Percentiles rank a stretch among this genome's conserved stretches.
phyloP scores from a whole-genome alignment of 2,329 filamentous ascomycete species.

The Cercospora janseana region DNA sequence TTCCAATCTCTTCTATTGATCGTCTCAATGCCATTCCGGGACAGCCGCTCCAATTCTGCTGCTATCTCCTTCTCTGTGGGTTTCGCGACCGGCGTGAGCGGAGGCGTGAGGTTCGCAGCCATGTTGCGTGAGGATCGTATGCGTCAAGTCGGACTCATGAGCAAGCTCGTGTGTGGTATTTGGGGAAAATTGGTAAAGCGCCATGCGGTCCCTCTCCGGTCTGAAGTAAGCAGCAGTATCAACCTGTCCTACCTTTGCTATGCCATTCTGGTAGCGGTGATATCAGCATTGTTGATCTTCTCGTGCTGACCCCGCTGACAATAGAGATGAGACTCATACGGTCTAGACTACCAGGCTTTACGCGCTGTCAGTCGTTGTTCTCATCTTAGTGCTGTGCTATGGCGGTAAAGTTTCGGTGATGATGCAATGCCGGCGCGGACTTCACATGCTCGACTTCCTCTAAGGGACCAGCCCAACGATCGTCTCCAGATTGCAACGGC shows the following conservation, averaged over 20 bases:
- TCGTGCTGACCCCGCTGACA: not conserved
- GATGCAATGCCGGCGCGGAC: no score
- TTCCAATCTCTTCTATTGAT: constrained; percentile 22
- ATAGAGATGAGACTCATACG: not conserved
- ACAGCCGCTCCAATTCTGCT: constrained; percentile 15
- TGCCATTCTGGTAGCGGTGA: not conserved
- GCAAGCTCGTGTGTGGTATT: not conserved
- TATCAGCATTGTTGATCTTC: not conserved
- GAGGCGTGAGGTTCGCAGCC: not conserved
- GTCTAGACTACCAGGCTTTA: no score
- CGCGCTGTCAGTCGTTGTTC: not conserved
- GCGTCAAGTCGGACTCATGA: not conserved
- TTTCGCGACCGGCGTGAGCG: not conserved
- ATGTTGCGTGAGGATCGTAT: not conserved
- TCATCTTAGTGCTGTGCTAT: not conserved
- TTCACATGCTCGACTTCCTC: no score
- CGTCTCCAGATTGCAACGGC: no score
- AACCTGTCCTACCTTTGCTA: not conserved
- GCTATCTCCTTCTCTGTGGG: not conserved
- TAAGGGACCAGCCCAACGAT: no score
- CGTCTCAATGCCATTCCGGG: constrained; percentile 15
- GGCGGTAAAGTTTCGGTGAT: not conserved
- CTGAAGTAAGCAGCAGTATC: constrained; percentile 1
- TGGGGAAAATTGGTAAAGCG: not conserved
- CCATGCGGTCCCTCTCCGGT: not conserved